Base-by-base conservation (phyloP, 2,329 filamentous ascomycete species). In the Colletotrichum melonis region DNA sequence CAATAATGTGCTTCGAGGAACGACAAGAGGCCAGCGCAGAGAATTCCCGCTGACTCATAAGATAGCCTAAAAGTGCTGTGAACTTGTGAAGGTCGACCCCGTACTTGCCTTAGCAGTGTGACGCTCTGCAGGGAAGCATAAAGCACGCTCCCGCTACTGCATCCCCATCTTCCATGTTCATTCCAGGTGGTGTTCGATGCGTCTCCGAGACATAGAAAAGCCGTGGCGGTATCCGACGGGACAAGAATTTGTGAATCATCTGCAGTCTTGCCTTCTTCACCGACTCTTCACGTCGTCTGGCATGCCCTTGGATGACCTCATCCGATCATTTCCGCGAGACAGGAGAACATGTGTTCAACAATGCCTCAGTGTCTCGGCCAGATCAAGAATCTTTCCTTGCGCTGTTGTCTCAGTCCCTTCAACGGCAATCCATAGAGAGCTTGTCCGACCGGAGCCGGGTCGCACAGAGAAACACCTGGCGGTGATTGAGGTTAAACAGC, bases 281-380 rank as follows among this genome's bases (percentile, higher is more conserved):
- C 73, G 73, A 75, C 73, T 75, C 69, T 70, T 75, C 71, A 74
- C 9, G 70, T 63, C 60, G 57, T 32, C 67, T 74, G 66, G 60
- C 56, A 65, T 70, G 28, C 52, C 49, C 14, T 32, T 63, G 35
- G 28, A 74, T 75, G 73, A 74, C 71, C 62, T 74, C 71, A 71
- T 74, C 32, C 57, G 62, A 67, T 28, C 54, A 54, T 55, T 59
- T 24, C 59, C 59, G 58, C 32, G 38, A n/a, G 35, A 26, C 16
- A 66, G 60, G 35, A 65, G 67, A 30, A 49, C 38, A 49, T 26
- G 60, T 71, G 55, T 73, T 56, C 55, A 46, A 66, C 60, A n/a
- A 57, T 55, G 59, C 55, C 62, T 42, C 56, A 22, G 59, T 70
- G 60, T 73, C 62, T 70, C 46, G 63, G 30, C 22, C 60, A 42